Evolutionary conservation across 179 eudicot genomes (phyloP).

Genomic region (Nepenthes alata): DNA sequence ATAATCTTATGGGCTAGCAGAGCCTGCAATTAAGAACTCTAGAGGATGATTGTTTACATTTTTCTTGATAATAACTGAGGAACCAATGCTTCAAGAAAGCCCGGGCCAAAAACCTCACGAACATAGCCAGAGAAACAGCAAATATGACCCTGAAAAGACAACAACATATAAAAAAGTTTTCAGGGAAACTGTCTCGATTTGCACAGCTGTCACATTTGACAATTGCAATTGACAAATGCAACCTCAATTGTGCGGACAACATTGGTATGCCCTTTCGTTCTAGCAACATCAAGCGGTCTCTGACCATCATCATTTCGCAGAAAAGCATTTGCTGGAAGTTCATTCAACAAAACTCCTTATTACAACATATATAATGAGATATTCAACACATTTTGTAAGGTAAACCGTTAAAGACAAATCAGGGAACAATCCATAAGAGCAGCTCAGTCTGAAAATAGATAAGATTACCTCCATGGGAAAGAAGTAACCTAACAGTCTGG

Average conservation of each 20-base stretch:
- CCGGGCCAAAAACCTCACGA: constrained; percentile 66
- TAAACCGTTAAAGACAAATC: not conserved
- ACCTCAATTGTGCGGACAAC: constrained; percentile 93
- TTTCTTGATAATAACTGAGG: constrained; percentile 75
- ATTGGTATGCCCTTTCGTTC: constrained; percentile 49
- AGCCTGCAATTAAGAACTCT: not conserved
- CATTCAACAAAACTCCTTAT: constrained; percentile 3
- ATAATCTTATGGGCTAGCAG: not conserved
- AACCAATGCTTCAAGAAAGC: constrained; percentile 66
- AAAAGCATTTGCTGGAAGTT: constrained; percentile 65
- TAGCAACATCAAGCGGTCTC: constrained; percentile 80
- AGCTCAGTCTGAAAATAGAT: not conserved
- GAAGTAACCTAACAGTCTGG: constrained; percentile 68
- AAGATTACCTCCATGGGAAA: constrained; percentile 58
- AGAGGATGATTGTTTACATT: constrained; percentile 41
- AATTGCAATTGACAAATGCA: not conserved
- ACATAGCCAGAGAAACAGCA: constrained; percentile 85
- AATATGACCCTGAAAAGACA: constrained; percentile 41
- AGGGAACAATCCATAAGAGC: not conserved
- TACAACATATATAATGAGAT: not conserved
- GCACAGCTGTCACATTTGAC: not conserved
- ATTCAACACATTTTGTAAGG: not conserved
- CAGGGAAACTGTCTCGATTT: not conserved
- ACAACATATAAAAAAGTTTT: not conserved
- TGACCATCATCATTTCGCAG: constrained; percentile 79